Base-by-base conservation (phyloP, 169 alveolate genomes). In the Cyclospora cayetanensis region DNA sequence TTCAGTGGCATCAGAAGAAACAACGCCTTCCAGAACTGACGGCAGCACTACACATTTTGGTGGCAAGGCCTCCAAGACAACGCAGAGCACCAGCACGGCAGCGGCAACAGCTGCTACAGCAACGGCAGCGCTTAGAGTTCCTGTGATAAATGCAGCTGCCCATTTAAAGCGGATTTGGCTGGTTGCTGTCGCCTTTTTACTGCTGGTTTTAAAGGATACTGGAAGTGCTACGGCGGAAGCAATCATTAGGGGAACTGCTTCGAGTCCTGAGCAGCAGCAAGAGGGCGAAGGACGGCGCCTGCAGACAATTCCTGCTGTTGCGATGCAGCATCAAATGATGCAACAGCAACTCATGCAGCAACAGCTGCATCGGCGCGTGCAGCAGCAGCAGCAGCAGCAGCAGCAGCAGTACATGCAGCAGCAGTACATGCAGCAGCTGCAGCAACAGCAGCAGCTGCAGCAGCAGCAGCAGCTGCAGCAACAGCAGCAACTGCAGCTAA, bases 401-500 rank as follows among this genome's bases (percentile, higher is more conserved):
- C 85, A 37, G 52, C 88, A 77, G 46, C 70, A 77, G 72, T 9
- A n/a, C 63, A 42, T 50, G 50, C 88, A 77, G 70, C 70, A 77
- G 72, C 66, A 42, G 50, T 11, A 18, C 34, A 41, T 41, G 29
- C 65, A 35, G 46, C 68, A 39, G 66, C 86, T 42, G 68, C 42
- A n/a, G 86, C 86, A 76, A 25, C 65, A 41, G 88, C 88, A 77
- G 87, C 87, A 43, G 63, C 68, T 12, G 63, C 84, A 12, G 20
- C 84, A n/a, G 65, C 72, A 60, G 72, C 35, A 60, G 72, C 86
- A n/a, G 86, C 86, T 25, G 50, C 84, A n/a, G 39, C 63, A 20
- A 34, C 84, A 72, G 63, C 87, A 77, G 70, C 87, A 43, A 37
- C n/a, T n/a, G n/a, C n/a, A n/a, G n/a, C n/a, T n/a, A n/a, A n/a